Evolutionary conservation across 2,329 filamentous ascomycete genomes (phyloP), one percentile per base, ranked within the genome.

Genomic region (Coleophoma crateriformis): DNA sequence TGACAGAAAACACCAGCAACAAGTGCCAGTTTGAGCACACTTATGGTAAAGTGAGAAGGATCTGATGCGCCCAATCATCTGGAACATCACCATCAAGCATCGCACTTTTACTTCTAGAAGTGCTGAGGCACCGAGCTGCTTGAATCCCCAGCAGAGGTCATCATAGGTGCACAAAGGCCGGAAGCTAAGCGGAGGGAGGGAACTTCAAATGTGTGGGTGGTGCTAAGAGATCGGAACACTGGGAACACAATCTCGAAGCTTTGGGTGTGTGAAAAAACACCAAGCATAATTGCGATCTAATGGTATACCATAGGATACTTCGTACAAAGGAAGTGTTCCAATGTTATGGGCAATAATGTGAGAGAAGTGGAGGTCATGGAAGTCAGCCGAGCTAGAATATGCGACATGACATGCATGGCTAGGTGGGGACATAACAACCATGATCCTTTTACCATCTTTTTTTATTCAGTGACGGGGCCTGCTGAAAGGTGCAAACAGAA

Each of bases 111-210:
- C 27, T 27, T 68, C 69, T 49, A 76, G 69, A 14, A 75, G 7
- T 71, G 7, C 71, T 72, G 74, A 67, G 19, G 71, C 72, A 47
- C 76, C 70, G 44, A 76, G 59, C 54, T 76, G 73, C 20, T 74
- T 73, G 5, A 76, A 55, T 2, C 62, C 75, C 75, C 76, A 80
- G 67, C 76, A 78, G 53, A 77, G 69, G 59, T 77, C 76, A 53
- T 75, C 72, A 47, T 77, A 79, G 1, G 75, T 77, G 2, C 48
- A 58, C 19, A 19, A 33, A 59, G 54, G 41, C 66, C 66, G 0
- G 62, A 57, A 20, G 63, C 55, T 6, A 67, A 55, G 8, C 58
- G 54, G 8, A 60, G 61, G n/a, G 63, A 61, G 15, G 58, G 60
- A 2, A 67, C 61, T 73, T 68, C 63, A 7, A 54, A 64, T 2